These are phyloP conservation scores for Populus hybrid DNA, from an alignment of 441 rosid genomes.

Conservation along the genomic window DNA sequence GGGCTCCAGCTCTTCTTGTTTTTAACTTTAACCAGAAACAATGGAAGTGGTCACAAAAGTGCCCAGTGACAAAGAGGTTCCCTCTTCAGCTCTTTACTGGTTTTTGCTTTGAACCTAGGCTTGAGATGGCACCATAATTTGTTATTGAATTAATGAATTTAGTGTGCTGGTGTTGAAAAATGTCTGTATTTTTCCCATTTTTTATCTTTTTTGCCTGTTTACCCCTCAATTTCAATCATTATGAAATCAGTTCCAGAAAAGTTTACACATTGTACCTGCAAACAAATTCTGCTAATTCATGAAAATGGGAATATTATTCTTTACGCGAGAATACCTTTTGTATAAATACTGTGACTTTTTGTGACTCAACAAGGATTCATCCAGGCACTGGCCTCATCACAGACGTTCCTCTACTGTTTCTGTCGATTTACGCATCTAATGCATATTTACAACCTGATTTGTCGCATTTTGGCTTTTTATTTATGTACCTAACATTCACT, in stretches of 20 bases:
- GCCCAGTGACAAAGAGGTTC: conserved; percentile 85
- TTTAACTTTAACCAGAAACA: conserved; percentile 57
- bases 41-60: conserved; percentile 87
- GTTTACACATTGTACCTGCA: conserved; percentile 28
- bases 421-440: not conserved
- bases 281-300: not conserved
- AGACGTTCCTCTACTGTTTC: not conserved
- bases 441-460: not conserved
- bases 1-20: conserved; percentile 67
- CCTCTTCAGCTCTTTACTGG: conserved; percentile 96
- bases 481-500: not conserved
- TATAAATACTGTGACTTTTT: not conserved
- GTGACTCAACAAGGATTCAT: not conserved
- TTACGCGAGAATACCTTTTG: not conserved
- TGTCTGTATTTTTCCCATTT: conserved; percentile 2
- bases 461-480: not conserved
- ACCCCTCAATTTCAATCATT: not conserved
- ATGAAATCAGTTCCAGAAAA: conserved; percentile 14
- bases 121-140: conserved; percentile 64
- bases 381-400: not conserved
- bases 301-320: not conserved
- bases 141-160: conserved; percentile 14
- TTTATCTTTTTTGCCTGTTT: conserved; percentile 10
- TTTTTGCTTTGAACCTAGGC: conserved; percentile 88
- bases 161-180: conserved; percentile 16